Evolutionary conservation across 2,329 filamentous ascomycete species (phyloP).

Genomic region (Fusarium pseudoanthophilum): DNA sequence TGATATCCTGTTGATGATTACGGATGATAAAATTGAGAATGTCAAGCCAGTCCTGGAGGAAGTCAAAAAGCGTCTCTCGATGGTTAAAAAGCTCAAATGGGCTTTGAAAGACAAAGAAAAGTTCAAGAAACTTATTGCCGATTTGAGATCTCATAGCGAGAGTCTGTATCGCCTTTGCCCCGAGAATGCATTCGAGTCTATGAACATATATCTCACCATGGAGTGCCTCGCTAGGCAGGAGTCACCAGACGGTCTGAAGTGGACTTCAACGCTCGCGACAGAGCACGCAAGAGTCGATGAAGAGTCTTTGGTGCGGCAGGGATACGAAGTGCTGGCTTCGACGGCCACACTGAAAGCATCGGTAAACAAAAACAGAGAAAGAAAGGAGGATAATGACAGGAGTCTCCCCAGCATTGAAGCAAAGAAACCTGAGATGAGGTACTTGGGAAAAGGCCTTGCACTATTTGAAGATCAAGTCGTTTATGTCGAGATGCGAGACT

Average conservation of each 20-base stretch:
- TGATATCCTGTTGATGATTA: background rate
- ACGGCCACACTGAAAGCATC: background rate
- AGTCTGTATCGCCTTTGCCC: background rate
- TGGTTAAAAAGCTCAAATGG: background rate
- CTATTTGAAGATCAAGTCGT: background rate
- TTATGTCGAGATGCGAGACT: background rate
- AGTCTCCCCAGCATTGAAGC: fast-evolving
- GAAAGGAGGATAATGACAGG: fast-evolving
- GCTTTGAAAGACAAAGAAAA: background rate
- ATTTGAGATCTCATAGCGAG: background rate
- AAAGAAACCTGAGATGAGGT: background rate
- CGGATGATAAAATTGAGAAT: background rate
- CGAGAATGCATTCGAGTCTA: background rate
- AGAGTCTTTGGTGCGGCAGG: background rate
- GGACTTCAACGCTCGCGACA: background rate
- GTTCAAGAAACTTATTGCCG: background rate
- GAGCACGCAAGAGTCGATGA: fast-evolving
- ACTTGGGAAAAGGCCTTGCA: background rate
- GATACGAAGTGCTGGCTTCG: background rate
- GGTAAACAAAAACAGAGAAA: background rate
- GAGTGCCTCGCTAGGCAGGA: background rate
- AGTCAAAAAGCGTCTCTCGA: background rate
- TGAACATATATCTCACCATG: background rate
- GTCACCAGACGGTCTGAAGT: background rate
- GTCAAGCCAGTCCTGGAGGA: background rate